Evolutionary conservation across 495 filamentous ascomycete genomes (phyloP), one percentile per base, ranked within the genome.

Genomic region (Neurospora sp.): DNA sequence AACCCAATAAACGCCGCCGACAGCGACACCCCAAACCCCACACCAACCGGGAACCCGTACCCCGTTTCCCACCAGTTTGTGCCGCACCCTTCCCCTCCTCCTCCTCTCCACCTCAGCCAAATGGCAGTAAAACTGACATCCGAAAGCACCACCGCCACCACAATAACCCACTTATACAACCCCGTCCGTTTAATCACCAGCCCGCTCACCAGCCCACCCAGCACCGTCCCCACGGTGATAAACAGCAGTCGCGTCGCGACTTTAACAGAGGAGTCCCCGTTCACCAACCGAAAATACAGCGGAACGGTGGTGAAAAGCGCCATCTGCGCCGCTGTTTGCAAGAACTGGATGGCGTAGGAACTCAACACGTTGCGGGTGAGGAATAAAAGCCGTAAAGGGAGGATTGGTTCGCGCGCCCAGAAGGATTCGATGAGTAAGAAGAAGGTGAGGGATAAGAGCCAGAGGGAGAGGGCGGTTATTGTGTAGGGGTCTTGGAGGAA

Each of bases 1-100:
- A 75, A 70, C 5, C 72, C 72, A 20, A 75, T 75, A 73, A 70
- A 75, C 12, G 74, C 72, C 8, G 74, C 72, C 11, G 74, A 75
- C 8, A 75, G 27, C 1, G 74, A 75, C 16, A 75, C 72, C 14
- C 74, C 74, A 40, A 75, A 75, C 3, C 69, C 72, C 35, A 75
- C 14, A 9, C 74, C 74, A 40, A 74, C 71, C 3, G 74, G 74
- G 12, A 75, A 75, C 39, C 74, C 74, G 12, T 74, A 75, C 3
- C 71, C 37, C 1, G 74, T 75, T 38, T 74, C 72, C 3, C 16
- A 40, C 74, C 74, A 75, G 20, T 31, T 27, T 0, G 72, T 40
- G 8, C 3, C 70, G 27, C 27, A 31, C 74, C 8, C 40, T n/a
- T 14, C 20, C 41, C 1, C 41, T 2, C 46, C 48, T 5, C 46